phyloP scores from a whole-genome alignment of 768 basidiomycete genomes.

The Boletus reticuloceps region DNA sequence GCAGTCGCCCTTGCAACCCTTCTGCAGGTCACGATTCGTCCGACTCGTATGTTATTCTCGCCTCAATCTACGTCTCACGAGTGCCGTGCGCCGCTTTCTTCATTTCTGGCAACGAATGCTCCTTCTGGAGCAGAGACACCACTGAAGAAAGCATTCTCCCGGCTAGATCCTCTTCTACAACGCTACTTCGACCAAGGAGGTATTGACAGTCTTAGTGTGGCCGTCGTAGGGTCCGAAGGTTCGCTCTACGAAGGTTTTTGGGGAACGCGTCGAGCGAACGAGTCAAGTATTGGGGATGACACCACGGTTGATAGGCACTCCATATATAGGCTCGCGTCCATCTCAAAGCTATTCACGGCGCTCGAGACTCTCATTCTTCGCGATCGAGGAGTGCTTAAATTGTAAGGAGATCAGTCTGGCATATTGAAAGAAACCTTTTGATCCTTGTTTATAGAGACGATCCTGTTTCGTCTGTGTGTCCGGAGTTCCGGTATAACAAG shows the following conservation, averaged over 20 bases:
- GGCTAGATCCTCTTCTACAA: constrained; percentile 7
- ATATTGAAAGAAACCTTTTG: background rate
- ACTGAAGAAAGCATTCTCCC: constrained; percentile 5
- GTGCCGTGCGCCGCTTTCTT: constrained; percentile 17
- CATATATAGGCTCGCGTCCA: constrained; percentile 51
- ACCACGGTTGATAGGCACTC: constrained; percentile 39
- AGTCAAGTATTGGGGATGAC: constrained; percentile 24
- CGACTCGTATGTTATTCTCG: background rate
- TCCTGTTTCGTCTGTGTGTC: constrained; percentile 36
- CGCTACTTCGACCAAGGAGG: constrained; percentile 28
- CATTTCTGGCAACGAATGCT: constrained; percentile 10
- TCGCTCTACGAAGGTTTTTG: constrained; percentile 44
- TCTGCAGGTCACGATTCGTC: constrained; percentile 1
- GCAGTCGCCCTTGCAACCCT: constrained; percentile 7
- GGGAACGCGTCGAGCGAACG: constrained; percentile 45
- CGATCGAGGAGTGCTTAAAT: constrained; percentile 40
- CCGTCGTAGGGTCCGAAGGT: constrained; percentile 45
- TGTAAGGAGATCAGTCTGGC: constrained; percentile 25
- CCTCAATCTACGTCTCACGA: background rate
- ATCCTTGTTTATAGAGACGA: constrained; percentile 39
- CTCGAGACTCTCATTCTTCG: constrained; percentile 48
- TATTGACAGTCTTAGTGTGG: constrained; percentile 51
- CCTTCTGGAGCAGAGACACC: constrained; percentile 13
- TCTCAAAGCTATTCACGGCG: constrained; percentile 50
- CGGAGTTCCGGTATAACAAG: constrained; percentile 19